Base-by-base conservation (phyloP, 768 basidiomycete genomes). In the Leccinum truebloodii region DNA sequence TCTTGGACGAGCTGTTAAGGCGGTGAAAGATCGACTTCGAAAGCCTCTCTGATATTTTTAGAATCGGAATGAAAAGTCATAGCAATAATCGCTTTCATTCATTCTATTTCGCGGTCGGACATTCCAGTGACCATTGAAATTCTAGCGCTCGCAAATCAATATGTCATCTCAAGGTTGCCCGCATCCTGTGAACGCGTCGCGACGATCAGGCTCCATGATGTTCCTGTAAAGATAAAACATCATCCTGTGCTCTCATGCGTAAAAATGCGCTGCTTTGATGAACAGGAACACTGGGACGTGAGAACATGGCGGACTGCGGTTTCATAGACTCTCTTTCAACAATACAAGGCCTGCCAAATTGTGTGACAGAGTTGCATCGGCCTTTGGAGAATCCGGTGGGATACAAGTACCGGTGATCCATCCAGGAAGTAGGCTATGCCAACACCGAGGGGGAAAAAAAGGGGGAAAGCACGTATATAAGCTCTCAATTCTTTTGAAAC, bases 1-100 rank as follows among this genome's bases (percentile, higher is more conserved):
- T 91, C 7, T 76, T 93, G 51, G 84, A 89, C 65, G 85, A 90
- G 50, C 72, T 50, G 49, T 50, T 50, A 22, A 50, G 26, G 26
- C 49, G 49, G 44, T 46, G 10, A 20, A 44, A 44, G 41, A 44
- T 18, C 37, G 7, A 39, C 16, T 18, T 39, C 16, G 37, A 41
- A 9, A 1, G 39, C 8, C 39, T 41, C 39, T 20, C 39, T 18
- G 18, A 46, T 46, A 46, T 46, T 46, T 46, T 46, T 46, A 46
- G 20, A 46, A n/a, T 12, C n/a, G 9, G 18, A 20, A 46, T 20
- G 44, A 46, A 20, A 41, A 8, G 28, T 39, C 39, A 39, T 18
- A 39, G 18, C 41, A n/a, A 41, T n/a, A 6, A 46, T 46, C 20
- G 44, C 20, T 20, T 46, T 46, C n/a, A 46, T 46, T 46, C 44